A percentile compares a stretch with the other conserved stretches of the same genome.
These are phyloP conservation scores for Thalassiosira profunda DNA, from an alignment of 108 stramenopile genomes.

Conservation along the genomic window DNA sequence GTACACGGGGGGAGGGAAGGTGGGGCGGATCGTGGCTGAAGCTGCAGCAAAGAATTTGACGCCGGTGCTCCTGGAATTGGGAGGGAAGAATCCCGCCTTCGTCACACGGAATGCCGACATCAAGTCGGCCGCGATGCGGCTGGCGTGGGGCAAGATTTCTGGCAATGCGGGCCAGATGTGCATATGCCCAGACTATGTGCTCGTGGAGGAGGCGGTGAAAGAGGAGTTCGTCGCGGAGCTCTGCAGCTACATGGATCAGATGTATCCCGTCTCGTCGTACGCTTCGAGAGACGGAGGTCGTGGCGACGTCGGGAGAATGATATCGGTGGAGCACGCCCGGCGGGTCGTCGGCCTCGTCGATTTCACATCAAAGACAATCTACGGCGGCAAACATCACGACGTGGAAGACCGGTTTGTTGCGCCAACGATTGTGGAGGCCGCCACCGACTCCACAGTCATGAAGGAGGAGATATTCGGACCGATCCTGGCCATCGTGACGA, in stretches of 20 bases:
- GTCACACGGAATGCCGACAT: slow-evolving; percentile 72
- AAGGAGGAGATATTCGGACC: slow-evolving; percentile 94
- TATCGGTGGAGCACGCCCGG: slow-evolving; percentile 41
- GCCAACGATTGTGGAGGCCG: slow-evolving; percentile 70
- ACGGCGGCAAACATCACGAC: slow-evolving; percentile 51
- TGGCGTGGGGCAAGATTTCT: slow-evolving; percentile 65
- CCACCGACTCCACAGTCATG: slow-evolving; percentile 56
- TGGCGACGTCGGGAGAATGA: slow-evolving; percentile 56
- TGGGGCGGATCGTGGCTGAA: slow-evolving; percentile 71
- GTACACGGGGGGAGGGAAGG: slow-evolving; percentile 87
- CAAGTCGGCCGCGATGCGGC: slow-evolving; percentile 59
- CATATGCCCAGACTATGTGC: slow-evolving; percentile 83
- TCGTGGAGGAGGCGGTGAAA: slow-evolving; percentile 16
- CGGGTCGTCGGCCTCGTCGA: slow-evolving; percentile 35
- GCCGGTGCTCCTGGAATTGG: slow-evolving; percentile 91
- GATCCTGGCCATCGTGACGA: slow-evolving; percentile 75
- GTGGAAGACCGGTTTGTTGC: slow-evolving; percentile 48
- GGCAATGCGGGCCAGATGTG: slow-evolving; percentile 93
- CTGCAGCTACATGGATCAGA: not conserved
- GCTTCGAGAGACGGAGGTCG: not conserved
- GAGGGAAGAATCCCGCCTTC: slow-evolving; percentile 87
- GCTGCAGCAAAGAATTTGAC: slow-evolving; percentile 90
- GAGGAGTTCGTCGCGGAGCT: slow-evolving; percentile 12
- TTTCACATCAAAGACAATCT: slow-evolving; percentile 27
- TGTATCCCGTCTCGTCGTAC: slow-evolving; percentile 4